Base-by-base conservation (phyloP, 495 filamentous ascomycete species). In the Penicillium lividum region DNA sequence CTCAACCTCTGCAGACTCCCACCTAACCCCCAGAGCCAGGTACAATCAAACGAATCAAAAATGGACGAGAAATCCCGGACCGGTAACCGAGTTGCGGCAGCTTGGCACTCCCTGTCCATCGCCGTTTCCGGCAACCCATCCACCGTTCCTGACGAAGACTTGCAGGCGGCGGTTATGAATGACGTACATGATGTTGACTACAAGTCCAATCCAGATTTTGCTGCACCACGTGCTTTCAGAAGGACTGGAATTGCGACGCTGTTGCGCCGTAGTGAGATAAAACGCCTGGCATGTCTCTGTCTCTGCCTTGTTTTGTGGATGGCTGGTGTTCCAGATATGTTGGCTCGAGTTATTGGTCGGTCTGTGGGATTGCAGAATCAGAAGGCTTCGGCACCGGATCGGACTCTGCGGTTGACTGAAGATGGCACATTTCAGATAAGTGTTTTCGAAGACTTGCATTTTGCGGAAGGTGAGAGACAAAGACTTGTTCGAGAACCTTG, bases 401-500 rank as follows among this genome's bases (percentile, higher is more conserved):
- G 38, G n/a, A 59, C 38, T 13, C 50, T 65, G 11, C 64, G 64
- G 16, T 75, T 79, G 44, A 67, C 70, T 0, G 34, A 65, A 7
- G 62, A 75, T 57, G 68, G 73, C 31, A 73, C 71, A 4, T 79
- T 79, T 44, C 73, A 79, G 15, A 75, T 90, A 28, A 71, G 82
- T 16, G 75, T 90, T 29, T 89, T 91, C 59, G 74, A 82, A 25
- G 88, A 90, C 62, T 63, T 90, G 18, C 87, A 90, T 68, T 89
- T 86, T 59, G 88, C 84, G 9, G 87, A 90, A 65, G 77, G 82
- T 83, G 73, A 59, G 4, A 40, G n/a, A 7, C 5, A 16, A n/a
- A 25, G 27, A 10, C n/a, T 42, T 51, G 27, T 36, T 22, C 22
- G 22, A 22, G 22, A 22, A 22, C 22, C 22, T 22, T 22, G 22